Evolutionary conservation across 208 protist species (phyloP), one percentile per base, ranked within the genome.

Genomic region (Acanthamoeba sp.): DNA sequence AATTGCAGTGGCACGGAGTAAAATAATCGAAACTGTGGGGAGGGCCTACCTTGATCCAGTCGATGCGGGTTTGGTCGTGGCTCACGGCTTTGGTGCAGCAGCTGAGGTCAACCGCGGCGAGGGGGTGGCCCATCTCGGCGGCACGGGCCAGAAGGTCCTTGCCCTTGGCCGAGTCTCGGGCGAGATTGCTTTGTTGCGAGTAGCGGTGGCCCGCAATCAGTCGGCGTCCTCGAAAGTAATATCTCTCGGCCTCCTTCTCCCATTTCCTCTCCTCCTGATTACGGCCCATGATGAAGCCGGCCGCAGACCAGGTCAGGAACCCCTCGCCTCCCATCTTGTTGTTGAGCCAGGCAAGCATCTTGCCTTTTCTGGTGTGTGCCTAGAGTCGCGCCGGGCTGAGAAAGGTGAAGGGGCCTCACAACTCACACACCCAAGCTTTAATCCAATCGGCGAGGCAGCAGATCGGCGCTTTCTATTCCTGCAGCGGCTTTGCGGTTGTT

Each of bases 191-290:
- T 29, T 89, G 82, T n/a, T 89, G 45, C 50, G 50, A 69, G 82
- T 69, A 89, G 48, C 82, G 82, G 55, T 89, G 82, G 32, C 82
- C 82, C 27, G 82, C 55, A 42, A 89, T 57, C 48, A 89, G 82
- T 2, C 82, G 40, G 2, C 82, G 55, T 18, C 82, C 82, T 27
- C 55, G 82, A 57, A 89, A 66, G 50, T 89, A 89, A n/a, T 24
- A 42, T 7, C 45, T 42, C 32, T 89, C 82, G 24, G 82, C 82
- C 82, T 89, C 82, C 73, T 82, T 52, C 38, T 82, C 40, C 73
- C 38, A 16, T 32, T 38, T 42, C 38, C 36, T 18, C 40, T 14
- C 2, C 73, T 42, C 36, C 10, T 82, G 36, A 7, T 82, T 18
- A 59, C 55, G 18, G 22, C 18, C 55, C 3, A 5, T 22, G 45